Evolutionary conservation across 1,284 basidiomycete genomes (phyloP), one percentile per base, ranked within the genome.

Genomic region (Rhodotorula sp.): DNA sequence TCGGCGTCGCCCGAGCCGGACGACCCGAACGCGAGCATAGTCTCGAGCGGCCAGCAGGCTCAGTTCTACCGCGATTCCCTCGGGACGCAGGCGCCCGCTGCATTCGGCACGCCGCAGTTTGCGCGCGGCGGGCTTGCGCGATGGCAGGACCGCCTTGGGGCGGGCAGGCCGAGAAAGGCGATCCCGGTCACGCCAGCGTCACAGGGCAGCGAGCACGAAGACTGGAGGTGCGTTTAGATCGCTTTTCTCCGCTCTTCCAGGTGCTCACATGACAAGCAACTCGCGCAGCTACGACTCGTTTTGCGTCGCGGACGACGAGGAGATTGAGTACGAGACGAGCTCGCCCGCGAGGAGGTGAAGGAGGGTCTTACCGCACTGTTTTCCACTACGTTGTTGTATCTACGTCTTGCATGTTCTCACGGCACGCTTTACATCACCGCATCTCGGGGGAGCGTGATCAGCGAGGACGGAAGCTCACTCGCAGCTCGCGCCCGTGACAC

Each of bases 1-100:
- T 54, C 57, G n/a, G 41, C 57, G 6, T 58, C 57, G 57, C 41
- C 57, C 15, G 37, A 55, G 50, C 67, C 73, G 29, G 61, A 81
- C 59, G 79, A 81, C 64, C 46, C 46, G 15, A 34, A 50, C 25
- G 46, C 60, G 46, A 36, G 39, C 17, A 17, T 54, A 29, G 32
- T 54, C 21, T 54, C 53, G 53, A 54, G 53, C 32, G 53, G 53
- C 32, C 46, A 78, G 78, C 73, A 79, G 69, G 76, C 78, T 64
- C 79, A 77, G 69, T 81, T 80, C 48, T 81, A 81, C 61, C 76
- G 81, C 74, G 34, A 81, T 73, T 55, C 79, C 76, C 61, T 83
- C 61, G 78, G 80, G 55, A 82, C 81, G 19, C 82, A 82, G 81
- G 71, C 61, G 21, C 51, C 51, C 27, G 29, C 48, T 4, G 48